These are phyloP conservation scores for Boletus insuetus DNA, from an alignment of 768 basidiomycete genomes.

Conservation along the genomic window DNA sequence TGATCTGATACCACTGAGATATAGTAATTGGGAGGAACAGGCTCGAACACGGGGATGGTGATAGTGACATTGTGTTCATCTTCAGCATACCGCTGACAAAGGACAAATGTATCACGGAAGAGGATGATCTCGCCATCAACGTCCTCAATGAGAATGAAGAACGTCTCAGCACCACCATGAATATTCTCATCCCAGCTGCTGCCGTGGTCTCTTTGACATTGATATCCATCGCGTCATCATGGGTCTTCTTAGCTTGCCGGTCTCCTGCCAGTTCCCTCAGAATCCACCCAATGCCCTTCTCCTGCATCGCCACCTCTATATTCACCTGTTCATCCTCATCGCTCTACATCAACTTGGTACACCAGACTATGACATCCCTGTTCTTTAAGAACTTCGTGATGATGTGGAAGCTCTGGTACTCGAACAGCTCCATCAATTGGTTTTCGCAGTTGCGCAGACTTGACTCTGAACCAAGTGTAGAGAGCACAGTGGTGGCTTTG, in stretches of 20 bases:
- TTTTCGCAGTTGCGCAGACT: conserved; percentile 92
- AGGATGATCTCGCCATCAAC: too few relatives aligned
- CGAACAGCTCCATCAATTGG: conserved; percentile 94
- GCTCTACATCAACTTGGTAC: conserved; percentile 90
- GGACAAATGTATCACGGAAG: too few relatives aligned
- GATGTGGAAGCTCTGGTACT: conserved; percentile 87
- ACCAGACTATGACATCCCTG: conserved; percentile 96
- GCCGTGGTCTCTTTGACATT: conserved; percentile 51
- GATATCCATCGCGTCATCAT: conserved; percentile 73
- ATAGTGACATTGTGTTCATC: too few relatives aligned
- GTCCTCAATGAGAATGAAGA: too few relatives aligned
- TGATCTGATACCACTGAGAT: too few relatives aligned
- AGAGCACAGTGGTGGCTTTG: conserved; percentile 82
- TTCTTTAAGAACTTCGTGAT: conserved; percentile 92
- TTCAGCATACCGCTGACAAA: too few relatives aligned
- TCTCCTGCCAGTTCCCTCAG: conserved; percentile 84
- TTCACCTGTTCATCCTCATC: conserved; percentile 88
- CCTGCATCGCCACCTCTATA: conserved; percentile 96
- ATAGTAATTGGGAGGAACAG: too few relatives aligned
- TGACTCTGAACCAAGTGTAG: conserved; percentile 83
- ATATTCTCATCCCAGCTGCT: background rate
- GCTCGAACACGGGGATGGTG: too few relatives aligned
- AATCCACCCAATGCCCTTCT: conserved; percentile 97
- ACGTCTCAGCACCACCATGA: too few relatives aligned
- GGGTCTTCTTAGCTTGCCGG: conserved; percentile 53